These are phyloP conservation scores for Monilinia fructicola DNA, from an alignment of 2,329 filamentous ascomycete species.

Conservation along the genomic window DNA sequence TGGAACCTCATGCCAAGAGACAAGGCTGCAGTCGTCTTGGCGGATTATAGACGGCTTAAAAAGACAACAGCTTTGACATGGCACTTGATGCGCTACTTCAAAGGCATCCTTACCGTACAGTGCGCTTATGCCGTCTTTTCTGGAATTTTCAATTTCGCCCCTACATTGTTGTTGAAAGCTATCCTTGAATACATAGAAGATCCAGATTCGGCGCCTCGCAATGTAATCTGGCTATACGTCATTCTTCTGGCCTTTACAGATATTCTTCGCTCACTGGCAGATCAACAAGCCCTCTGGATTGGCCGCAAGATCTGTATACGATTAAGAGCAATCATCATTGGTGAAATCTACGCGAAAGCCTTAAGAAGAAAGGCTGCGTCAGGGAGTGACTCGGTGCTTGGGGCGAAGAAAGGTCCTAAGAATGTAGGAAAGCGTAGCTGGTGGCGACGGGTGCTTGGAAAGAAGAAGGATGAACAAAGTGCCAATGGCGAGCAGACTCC, in stretches of 20 bases:
- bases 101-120: slow-evolving; percentile 70
- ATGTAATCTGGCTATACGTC: slow-evolving; percentile 94
- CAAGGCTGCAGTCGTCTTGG: slow-evolving; percentile 78
- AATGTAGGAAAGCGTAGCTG: slow-evolving; percentile 45
- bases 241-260: slow-evolving; percentile 85
- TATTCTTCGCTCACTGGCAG: slow-evolving; percentile 67
- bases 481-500: slow-evolving; percentile 27
- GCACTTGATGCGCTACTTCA: slow-evolving; percentile 85
- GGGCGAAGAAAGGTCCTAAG: slow-evolving; percentile 50
- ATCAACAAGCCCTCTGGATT: slow-evolving; percentile 87
- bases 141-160: slow-evolving; percentile 84
- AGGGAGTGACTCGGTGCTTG: slow-evolving; percentile 70
- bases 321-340: slow-evolving; percentile 90
- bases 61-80: slow-evolving; percentile 76
- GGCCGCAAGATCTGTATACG: slow-evolving; percentile 93
- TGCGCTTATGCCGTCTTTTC: slow-evolving; percentile 76
- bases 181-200: slow-evolving; percentile 94
- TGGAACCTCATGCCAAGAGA: slow-evolving; percentile 90
- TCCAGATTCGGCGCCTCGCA: slow-evolving; percentile 70
- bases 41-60: slow-evolving; percentile 80
- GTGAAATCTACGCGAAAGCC: slow-evolving; percentile 96
- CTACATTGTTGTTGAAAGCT: slow-evolving; percentile 84
- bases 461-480: slow-evolving; percentile 44
- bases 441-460: slow-evolving; percentile 57
- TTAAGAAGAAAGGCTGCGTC: slow-evolving; percentile 86